These are phyloP conservation scores for Zalerion maritima DNA, from an alignment of 495 filamentous ascomycete species.

Conservation along the genomic window DNA sequence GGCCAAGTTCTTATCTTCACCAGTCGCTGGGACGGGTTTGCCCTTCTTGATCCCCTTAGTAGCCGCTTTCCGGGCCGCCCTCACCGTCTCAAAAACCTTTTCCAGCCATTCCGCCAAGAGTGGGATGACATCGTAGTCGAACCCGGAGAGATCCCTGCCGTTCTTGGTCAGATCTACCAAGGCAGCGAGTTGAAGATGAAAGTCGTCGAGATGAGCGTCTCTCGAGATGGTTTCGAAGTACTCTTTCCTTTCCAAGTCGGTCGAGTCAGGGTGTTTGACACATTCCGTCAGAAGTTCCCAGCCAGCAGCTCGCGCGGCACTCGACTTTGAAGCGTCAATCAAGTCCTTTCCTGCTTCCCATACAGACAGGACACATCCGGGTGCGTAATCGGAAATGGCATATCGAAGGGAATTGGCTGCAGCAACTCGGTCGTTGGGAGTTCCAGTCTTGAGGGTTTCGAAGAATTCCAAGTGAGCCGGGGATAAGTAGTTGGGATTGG, in stretches of 20 bases:
- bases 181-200: slow-evolving; percentile 47
- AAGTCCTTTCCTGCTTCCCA: slow-evolving; percentile 54
- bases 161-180: slow-evolving; percentile 46
- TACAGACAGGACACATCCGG: slow-evolving; percentile 31
- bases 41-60: slow-evolving; percentile 33
- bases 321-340: slow-evolving; percentile 37
- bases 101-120: slow-evolving; percentile 45
- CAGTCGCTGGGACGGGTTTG: slow-evolving; percentile 32
- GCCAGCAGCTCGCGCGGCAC: slow-evolving; percentile 37
- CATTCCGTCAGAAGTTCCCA: slow-evolving; percentile 53
- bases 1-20: slow-evolving; percentile 53
- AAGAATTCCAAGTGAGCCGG: slow-evolving; percentile 28
- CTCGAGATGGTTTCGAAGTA: slow-evolving; percentile 46
- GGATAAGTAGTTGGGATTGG: slow-evolving; percentile 19
- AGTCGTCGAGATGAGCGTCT: slow-evolving; percentile 37
- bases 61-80: slow-evolving; percentile 29
- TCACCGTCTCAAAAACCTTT: slow-evolving; percentile 38
- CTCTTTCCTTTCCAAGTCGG: slow-evolving; percentile 47
- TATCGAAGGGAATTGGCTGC: slow-evolving; percentile 41
- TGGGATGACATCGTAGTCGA: slow-evolving; percentile 45
- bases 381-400: slow-evolving; percentile 41
- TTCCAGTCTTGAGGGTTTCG: slow-evolving; percentile 29
- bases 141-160: slow-evolving; percentile 47
- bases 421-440: slow-evolving; percentile 33
- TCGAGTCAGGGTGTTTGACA: slow-evolving; percentile 41